A percentile compares a stretch with the other conserved stretches of the same genome.
phyloP scores from a whole-genome alignment of 805 yeast genomes.

The Pichia scutulata region DNA sequence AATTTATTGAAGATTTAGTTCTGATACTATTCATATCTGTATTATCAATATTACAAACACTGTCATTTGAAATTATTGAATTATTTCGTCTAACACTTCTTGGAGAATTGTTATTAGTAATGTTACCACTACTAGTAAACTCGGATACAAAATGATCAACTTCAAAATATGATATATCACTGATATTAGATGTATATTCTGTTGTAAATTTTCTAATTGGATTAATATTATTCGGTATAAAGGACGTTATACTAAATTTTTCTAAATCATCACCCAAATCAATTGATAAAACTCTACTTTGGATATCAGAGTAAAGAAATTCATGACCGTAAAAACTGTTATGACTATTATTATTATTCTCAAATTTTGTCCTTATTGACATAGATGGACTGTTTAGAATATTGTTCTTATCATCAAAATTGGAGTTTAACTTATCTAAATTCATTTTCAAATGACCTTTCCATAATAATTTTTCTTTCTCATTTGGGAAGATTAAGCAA shows the following conservation, averaged over 20 bases:
- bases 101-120: not conserved
- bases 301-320: conserved; percentile 17
- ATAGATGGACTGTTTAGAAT: not conserved
- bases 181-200: no score
- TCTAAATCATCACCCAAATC: conserved; percentile 8
- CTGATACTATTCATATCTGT: not conserved
- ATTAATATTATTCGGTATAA: conserved; percentile 1
- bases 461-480: conserved; percentile 38
- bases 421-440: conserved; percentile 18
- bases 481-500: conserved; percentile 28
- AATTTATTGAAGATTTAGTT: not conserved
- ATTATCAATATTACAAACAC: not conserved
- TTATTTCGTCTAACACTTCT: not conserved
- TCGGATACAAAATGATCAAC: conserved; percentile 5
- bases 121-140: not conserved
- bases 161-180: not conserved
- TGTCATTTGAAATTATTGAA: not conserved
- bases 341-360: conserved; percentile 20
- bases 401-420: not conserved
- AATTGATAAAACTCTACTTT: conserved; percentile 12
- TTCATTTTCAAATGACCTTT: conserved; percentile 18
- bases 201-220: not conserved
- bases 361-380: not conserved
- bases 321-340: conserved; percentile 14
- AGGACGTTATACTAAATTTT: conserved; percentile 5